A percentile compares a stretch with the other conserved stretches of the same genome.
Conservation (phyloP, 1,284 basidiomycete genomes). For the Rhodotorula sp. region DNA sequence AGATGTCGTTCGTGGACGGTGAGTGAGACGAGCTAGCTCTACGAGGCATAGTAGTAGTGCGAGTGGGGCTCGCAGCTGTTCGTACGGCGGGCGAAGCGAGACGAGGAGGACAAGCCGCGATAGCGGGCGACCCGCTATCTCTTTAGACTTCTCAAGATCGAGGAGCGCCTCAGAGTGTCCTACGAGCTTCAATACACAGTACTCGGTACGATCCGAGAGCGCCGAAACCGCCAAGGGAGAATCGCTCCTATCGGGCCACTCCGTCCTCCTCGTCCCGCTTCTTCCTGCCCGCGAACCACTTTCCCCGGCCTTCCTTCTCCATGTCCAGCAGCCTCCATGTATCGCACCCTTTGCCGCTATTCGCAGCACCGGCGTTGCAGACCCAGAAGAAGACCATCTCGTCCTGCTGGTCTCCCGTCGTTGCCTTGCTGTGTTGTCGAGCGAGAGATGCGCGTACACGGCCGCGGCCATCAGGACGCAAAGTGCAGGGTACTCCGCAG, state of each 20-base stretch:
- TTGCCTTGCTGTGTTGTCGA: not conserved
- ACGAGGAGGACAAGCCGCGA: no score
- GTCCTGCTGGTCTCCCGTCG: constrained; percentile 47
- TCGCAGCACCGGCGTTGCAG: constrained; percentile 76
- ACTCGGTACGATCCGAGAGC: no score
- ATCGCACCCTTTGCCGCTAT: constrained; percentile 77
- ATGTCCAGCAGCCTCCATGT: constrained; percentile 74
- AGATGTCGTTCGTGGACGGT: no score
- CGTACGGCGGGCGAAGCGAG: no score
- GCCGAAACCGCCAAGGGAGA: no score
- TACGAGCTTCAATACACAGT: no score
- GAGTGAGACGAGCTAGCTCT: no score
- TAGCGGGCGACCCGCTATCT: no score
- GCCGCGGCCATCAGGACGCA: constrained; percentile 63
- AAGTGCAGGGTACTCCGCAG: constrained; percentile 71
- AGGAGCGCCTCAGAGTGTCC: no score
- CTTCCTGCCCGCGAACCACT: constrained; percentile 11
- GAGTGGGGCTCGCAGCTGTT: no score
- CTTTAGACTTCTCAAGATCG: no score
- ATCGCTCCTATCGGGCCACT: not conserved
- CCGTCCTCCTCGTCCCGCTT: not conserved
- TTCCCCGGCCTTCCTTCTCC: constrained; percentile 28
- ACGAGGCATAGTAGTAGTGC: no score
- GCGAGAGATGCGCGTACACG: constrained; percentile 15
- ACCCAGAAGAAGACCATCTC: constrained; percentile 75